These are phyloP conservation scores for Cryptosporidium ubiquitum DNA, from an alignment of 169 alveolate species.

Conservation along the genomic window DNA sequence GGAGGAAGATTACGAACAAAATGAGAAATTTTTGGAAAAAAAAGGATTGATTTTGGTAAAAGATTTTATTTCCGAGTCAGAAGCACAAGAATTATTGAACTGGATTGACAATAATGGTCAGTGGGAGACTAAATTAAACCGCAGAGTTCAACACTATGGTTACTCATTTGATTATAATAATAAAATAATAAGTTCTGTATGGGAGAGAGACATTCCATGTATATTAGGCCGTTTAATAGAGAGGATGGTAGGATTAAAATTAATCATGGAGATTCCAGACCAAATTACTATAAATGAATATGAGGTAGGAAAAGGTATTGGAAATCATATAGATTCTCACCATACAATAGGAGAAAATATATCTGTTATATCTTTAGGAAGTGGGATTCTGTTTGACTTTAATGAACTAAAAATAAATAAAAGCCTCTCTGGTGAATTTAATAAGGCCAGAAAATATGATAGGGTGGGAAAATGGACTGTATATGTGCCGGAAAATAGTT, in stretches of 20 bases:
- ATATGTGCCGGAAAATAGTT: constrained; percentile 48
- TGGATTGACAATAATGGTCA: constrained; percentile 37
- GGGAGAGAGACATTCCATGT: constrained; percentile 45
- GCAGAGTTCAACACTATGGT: constrained; percentile 69
- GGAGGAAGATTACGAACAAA: background rate
- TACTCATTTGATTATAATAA: constrained; percentile 33
- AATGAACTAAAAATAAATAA: background rate
- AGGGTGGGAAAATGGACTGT: background rate
- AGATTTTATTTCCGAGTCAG: constrained; percentile 8
- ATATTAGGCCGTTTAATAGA: background rate
- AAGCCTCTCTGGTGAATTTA: background rate
- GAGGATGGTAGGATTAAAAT: background rate
- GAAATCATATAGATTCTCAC: constrained; percentile 64
- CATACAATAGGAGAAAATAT: constrained; percentile 45
- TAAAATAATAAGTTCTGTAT: constrained; percentile 32
- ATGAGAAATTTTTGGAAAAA: background rate
- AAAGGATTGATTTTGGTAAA: constrained; percentile 7
- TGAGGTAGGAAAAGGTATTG: constrained; percentile 55
- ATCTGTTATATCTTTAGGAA: constrained; percentile 50
- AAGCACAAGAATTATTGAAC: constrained; percentile 2
- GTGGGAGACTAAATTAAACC: constrained; percentile 23
- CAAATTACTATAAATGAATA: constrained; percentile 65
- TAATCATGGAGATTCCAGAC: constrained; percentile 22
- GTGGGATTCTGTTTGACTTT: constrained; percentile 38
- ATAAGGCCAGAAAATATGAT: background rate